phyloP scores from a whole-genome alignment of 495 filamentous ascomycete species.

The Aspergillus incahuasiensis region DNA sequence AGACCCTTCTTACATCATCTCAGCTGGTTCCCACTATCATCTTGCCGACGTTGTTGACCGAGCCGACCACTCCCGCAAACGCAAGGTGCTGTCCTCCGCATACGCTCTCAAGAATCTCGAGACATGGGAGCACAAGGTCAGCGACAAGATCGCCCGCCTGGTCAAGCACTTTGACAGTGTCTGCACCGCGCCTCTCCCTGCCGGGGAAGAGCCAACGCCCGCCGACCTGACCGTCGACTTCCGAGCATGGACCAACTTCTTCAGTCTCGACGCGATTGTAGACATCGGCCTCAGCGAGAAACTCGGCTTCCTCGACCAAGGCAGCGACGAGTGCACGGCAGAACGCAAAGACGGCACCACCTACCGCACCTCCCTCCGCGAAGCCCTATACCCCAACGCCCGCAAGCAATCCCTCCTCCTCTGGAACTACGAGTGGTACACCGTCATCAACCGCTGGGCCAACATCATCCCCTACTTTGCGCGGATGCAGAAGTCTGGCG shows the following conservation, averaged over 20 bases:
- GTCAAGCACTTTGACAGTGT: slow-evolving; percentile 37
- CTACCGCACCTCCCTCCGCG: slow-evolving; percentile 36
- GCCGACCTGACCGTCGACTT: slow-evolving; percentile 36
- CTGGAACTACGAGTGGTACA: slow-evolving; percentile 49
- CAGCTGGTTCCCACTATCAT: slow-evolving; percentile 39
- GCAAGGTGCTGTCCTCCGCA: slow-evolving; percentile 47
- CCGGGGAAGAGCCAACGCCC: slow-evolving; percentile 21
- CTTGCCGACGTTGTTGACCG: slow-evolving; percentile 47
- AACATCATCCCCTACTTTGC: slow-evolving; percentile 32
- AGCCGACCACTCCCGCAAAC: slow-evolving; percentile 44
- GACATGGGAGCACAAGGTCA: slow-evolving; percentile 52
- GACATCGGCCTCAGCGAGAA: slow-evolving; percentile 49
- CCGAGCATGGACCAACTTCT: slow-evolving; percentile 41
- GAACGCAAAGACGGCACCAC: slow-evolving; percentile 39
- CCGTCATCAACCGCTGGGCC: slow-evolving; percentile 23
- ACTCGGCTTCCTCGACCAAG: slow-evolving; percentile 49
- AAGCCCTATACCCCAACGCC: slow-evolving; percentile 45
- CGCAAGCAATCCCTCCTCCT: slow-evolving; percentile 38
- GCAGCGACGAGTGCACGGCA: slow-evolving; percentile 37
- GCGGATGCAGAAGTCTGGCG: slow-evolving; percentile 21
- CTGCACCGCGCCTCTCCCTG: slow-evolving; percentile 23
- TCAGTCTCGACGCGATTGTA: slow-evolving; percentile 49
- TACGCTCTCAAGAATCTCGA: slow-evolving; percentile 53
- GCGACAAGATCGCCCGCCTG: slow-evolving; percentile 44
- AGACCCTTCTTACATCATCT: slow-evolving; percentile 39